phyloP scores from a whole-genome alignment of 371 early-diverging fungal species.

The Circinella umbellata region DNA sequence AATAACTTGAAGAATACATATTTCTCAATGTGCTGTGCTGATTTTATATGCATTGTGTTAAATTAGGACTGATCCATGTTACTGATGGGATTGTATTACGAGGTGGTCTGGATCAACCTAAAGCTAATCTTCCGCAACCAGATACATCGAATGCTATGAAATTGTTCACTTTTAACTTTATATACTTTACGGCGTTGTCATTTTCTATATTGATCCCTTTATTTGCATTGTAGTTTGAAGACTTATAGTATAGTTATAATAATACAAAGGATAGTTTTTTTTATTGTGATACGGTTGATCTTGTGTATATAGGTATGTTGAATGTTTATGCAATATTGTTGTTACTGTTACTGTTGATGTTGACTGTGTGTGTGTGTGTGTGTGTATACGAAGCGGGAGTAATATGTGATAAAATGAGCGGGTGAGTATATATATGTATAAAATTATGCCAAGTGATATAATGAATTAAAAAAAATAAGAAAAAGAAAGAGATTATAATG shows the following conservation, averaged over 20 bases:
- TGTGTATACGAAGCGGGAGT: no score
- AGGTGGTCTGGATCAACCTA: slow-evolving; percentile 48
- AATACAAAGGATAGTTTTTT: neutral
- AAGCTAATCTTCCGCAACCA: slow-evolving; percentile 48
- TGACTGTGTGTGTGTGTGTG: no score
- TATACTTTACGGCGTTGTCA: neutral
- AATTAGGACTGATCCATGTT: slow-evolving; percentile 13
- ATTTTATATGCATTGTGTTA: neutral
- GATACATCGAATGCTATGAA: neutral
- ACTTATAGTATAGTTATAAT: neutral
- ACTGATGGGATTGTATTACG: slow-evolving; percentile 15
- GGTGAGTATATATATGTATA: no score
- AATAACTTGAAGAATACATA: no score
- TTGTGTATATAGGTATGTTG: neutral
- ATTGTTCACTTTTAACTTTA: neutral
- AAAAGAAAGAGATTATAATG: neutral
- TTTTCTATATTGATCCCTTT: neutral
- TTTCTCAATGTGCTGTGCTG: no score
- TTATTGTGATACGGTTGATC: neutral
- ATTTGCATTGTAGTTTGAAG: neutral
- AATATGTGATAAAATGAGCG: no score
- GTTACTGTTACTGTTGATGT: no score
- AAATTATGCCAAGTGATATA: no score
- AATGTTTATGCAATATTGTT: no score
- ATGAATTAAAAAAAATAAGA: neutral